Conservation (phyloP, 2,329 filamentous ascomycete genomes). For the Aspergillus phoenicis region DNA sequence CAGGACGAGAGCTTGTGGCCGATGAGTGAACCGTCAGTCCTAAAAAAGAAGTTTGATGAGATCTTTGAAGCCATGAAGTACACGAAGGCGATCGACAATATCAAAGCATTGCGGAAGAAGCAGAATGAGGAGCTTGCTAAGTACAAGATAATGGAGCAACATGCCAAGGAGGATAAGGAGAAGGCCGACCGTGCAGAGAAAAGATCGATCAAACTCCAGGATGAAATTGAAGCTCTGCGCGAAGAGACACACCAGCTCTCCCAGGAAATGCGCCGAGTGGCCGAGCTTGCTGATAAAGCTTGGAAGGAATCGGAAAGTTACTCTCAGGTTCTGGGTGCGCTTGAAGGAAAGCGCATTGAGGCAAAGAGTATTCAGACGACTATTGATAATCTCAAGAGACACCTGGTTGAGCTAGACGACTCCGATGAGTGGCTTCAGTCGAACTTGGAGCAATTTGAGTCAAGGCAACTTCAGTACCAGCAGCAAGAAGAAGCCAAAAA, state of each 20-base stretch:
- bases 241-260: conserved; percentile 63
- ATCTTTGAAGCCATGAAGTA: conserved; percentile 98
- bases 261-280: conserved; percentile 46
- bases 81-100: conserved; percentile 94
- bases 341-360: conserved; percentile 76
- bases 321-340: conserved; percentile 70
- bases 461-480: conserved; percentile 67
- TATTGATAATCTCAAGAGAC: conserved; percentile 68
- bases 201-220: conserved; percentile 64
- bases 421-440: conserved; percentile 74
- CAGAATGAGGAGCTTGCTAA: conserved; percentile 74
- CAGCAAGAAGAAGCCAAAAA: conserved; percentile 66
- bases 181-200: conserved; percentile 73
- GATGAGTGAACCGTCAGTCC: conserved; percentile 77
- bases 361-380: conserved; percentile 70
- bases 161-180: conserved; percentile 82
- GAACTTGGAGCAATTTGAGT: conserved; percentile 75
- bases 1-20: conserved; percentile 98
- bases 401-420: conserved; percentile 76
- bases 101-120: conserved; percentile 82
- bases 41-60: conserved; percentile 95
- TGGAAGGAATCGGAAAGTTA: conserved; percentile 74
- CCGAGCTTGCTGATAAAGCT: conserved; percentile 63
- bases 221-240: conserved; percentile 61
- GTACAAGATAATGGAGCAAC: conserved; percentile 72